phyloP scores from a whole-genome alignment of 805 yeast genomes.

The Soucietia sequanensis region DNA sequence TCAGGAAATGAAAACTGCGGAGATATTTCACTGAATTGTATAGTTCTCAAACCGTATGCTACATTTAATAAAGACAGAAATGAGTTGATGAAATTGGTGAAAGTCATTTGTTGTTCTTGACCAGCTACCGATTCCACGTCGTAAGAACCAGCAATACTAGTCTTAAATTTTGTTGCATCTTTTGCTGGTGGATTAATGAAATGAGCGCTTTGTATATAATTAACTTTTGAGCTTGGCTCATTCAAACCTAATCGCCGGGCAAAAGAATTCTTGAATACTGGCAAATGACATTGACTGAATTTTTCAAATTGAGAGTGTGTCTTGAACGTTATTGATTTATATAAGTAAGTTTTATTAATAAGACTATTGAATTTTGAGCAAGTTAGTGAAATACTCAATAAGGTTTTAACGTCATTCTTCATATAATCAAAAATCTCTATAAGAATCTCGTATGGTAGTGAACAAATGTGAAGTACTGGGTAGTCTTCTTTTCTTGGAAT shows the following conservation, averaged over 20 bases:
- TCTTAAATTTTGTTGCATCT: conserved; percentile 16
- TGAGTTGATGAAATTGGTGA: conserved; percentile 22
- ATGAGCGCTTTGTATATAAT: conserved; percentile 26
- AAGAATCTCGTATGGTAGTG: conserved; percentile 45
- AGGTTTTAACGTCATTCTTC: conserved; percentile 15
- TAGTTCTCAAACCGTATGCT: conserved; percentile 44
- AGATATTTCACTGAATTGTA: conserved; percentile 45
- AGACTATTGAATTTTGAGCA: conserved; percentile 37
- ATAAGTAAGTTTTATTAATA: conserved; percentile 36
- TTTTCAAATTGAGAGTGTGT: conserved; percentile 27
- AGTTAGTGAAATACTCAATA: conserved; percentile 26
- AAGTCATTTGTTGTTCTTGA: conserved; percentile 14
- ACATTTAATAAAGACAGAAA: conserved; percentile 38
- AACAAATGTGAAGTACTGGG: conserved; percentile 30
- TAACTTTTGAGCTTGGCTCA: conserved; percentile 30
- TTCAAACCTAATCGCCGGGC: conserved; percentile 11
- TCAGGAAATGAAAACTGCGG: conserved; percentile 47
- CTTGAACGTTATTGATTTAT: conserved; percentile 28
- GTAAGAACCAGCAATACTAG: conserved; percentile 38
- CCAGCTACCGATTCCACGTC: conserved; percentile 22
- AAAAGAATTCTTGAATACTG: conserved; percentile 16
- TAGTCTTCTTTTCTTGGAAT: conserved; percentile 16
- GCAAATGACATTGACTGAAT: conserved; percentile 34
- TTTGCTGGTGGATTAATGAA: conserved; percentile 34
- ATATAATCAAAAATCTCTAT: conserved; percentile 30